Conservation (phyloP, 2,329 filamentous ascomycete species). For the Eutypella sp. region DNA sequence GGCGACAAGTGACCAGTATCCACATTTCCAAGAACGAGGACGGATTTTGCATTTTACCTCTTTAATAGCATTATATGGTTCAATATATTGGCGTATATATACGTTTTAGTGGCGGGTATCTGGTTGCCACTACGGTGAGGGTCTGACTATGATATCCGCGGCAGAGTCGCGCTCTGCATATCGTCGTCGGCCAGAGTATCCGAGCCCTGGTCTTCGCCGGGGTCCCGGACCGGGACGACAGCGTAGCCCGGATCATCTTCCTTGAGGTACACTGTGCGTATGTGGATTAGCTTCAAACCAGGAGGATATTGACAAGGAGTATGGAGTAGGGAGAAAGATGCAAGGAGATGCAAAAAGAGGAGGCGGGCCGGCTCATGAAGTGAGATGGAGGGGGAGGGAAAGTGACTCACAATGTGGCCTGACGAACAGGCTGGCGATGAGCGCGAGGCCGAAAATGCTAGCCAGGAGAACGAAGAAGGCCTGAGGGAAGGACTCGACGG, state of each 20-base stretch:
- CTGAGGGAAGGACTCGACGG: conserved; percentile 72
- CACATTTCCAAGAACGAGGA: too few species aligned
- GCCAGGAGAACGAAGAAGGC: conserved; percentile 76
- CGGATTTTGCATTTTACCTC: too few species aligned
- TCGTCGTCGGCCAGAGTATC: conserved; percentile 13
- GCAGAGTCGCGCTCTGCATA: conserved; percentile 14
- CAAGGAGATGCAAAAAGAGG: background rate
- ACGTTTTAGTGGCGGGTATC: too few species aligned
- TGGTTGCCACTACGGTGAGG: too few species aligned
- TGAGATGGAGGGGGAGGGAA: background rate
- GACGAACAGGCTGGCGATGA: conserved; percentile 66
- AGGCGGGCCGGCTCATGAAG: background rate
- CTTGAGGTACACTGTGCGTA: conserved; percentile 19
- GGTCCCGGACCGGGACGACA: conserved; percentile 14
- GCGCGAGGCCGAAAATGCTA: conserved; percentile 59
- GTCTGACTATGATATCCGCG: conserved; percentile 10
- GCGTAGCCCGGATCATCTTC: conserved; percentile 18
- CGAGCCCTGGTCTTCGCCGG: conserved; percentile 6
- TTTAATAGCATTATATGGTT: too few species aligned
- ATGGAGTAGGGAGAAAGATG: background rate
- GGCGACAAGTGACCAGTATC: too few species aligned
- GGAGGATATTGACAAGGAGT: background rate
- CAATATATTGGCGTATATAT: too few species aligned
- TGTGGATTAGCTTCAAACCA: conserved; percentile 1
- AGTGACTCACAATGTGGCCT: conserved; percentile 64